phyloP scores from a whole-genome alignment of 768 basidiomycete species.

The Polyporus arcularius region DNA sequence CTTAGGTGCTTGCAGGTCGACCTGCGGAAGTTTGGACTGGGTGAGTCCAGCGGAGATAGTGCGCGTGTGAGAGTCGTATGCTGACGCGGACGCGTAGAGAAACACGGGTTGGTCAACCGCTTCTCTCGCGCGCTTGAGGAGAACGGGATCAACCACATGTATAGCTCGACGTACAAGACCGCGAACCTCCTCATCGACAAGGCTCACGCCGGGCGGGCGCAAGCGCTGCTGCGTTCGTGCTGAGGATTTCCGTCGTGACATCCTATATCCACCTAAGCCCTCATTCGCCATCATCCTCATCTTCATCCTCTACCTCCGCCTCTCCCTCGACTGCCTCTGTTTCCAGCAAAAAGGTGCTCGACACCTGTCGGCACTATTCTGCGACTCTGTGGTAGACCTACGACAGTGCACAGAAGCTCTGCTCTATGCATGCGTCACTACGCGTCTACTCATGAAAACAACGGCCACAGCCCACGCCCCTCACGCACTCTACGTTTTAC shows the following conservation, averaged over 20 bases:
- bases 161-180: slow-evolving; percentile 81
- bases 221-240: slow-evolving; percentile 58
- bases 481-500: no score
- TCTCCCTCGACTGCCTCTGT: neutral
- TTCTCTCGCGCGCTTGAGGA: slow-evolving; percentile 74
- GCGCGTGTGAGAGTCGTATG: neutral
- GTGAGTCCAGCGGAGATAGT: slow-evolving; percentile 36
- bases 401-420: no score
- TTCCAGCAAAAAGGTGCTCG: no score
- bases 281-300: neutral
- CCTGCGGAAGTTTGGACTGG: slow-evolving; percentile 68
- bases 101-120: slow-evolving; percentile 75
- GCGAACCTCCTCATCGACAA: slow-evolving; percentile 77
- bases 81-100: slow-evolving; percentile 46
- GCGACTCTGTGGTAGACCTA: no score
- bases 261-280: neutral
- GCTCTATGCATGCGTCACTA: no score
- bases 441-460: no score
- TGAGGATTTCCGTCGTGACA: slow-evolving; percentile 29
- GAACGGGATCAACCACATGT: slow-evolving; percentile 81
- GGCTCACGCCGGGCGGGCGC: slow-evolving; percentile 56
- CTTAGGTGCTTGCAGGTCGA: slow-evolving; percentile 78
- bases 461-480: no score
- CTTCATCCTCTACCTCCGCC: neutral
- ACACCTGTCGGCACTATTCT: no score